Base-by-base conservation (phyloP, 805 yeast species). In the Metschnikowia lochheadii region DNA sequence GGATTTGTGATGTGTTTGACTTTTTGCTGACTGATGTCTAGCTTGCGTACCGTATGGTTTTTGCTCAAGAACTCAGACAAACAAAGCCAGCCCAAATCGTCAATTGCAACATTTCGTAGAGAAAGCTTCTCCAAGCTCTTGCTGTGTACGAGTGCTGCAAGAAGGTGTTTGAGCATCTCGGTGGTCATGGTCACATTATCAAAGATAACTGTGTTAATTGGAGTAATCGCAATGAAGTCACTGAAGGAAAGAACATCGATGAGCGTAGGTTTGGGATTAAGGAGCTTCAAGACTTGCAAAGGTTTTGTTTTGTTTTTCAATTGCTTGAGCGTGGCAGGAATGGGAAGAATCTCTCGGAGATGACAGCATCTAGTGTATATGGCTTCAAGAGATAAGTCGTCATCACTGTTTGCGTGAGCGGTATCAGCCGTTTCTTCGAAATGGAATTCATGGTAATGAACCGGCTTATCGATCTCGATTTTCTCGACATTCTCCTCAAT, bases 381-480 rank as follows among this genome's bases (percentile, higher is more conserved):
- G 13, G 73, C 64, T 50, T 80, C 85, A 44, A 81, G 63, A 2
- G 82, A 65, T 1, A 77, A 58, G 11, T 62, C 59, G 1, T 60
- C 56, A 8, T 46, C 44, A 3, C 26, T 23, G 10, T 49, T 57
- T 26, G 15, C 26, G 6, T 20, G 14, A 18, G 38, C 14, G n/a
- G 26, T 18, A 7, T 44, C 32, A 8, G 56, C 60, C 7, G 56
- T 56, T 0, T 54, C 62, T 33, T 52, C 54, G 58, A 82, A 82
- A 36, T 74, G 71, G 49, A 78, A 73, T 55, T 81, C 85, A 63
- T 82, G 85, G 21, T 73, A 48, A 64, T 82, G 86, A 40, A 86
- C 78, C 2, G 92, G 92, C 53, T 82, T 85, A 62, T 87, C 95
- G 57, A 87, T 85, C 52, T 77, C 84, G 34, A 70, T 65, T 5